Percentiles rank a stretch among this genome's conserved stretches.
phyloP scores from a whole-genome alignment of 441 rosid genomes.

The Hura crepitans region DNA sequence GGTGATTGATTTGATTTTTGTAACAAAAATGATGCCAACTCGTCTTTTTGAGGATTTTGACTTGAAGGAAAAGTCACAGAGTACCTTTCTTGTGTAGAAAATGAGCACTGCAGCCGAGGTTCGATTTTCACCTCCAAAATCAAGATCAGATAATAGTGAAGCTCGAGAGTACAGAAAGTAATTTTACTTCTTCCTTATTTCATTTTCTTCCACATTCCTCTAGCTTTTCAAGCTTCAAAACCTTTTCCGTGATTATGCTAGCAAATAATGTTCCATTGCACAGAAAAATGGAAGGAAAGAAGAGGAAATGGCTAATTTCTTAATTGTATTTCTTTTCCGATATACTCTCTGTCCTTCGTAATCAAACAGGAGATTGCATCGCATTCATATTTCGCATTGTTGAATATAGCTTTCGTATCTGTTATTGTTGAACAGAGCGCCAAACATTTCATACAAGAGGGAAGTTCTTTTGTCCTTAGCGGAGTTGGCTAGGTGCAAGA shows the following conservation, averaged over 20 bases:
- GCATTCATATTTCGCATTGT: not conserved
- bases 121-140: slow-evolving; percentile 18
- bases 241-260: slow-evolving; percentile 11
- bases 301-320: not conserved
- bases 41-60: slow-evolving; percentile 3
- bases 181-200: not conserved
- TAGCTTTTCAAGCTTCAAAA: slow-evolving; percentile 7
- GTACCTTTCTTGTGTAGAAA: slow-evolving; percentile 3
- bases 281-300: slow-evolving; percentile 12
- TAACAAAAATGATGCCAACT: not conserved
- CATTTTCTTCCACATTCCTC: not conserved
- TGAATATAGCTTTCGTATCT: slow-evolving; percentile 4
- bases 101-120: slow-evolving; percentile 27
- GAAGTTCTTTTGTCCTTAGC: slow-evolving; percentile 31
- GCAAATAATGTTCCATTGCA: slow-evolving; percentile 16
- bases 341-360: not conserved
- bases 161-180: slow-evolving; percentile 25
- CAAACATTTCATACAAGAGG: slow-evolving; percentile 26
- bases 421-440: slow-evolving; percentile 21
- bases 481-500: slow-evolving; percentile 30
- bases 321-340: not conserved
- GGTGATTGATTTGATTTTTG: not conserved
- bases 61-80: slow-evolving; percentile 5
- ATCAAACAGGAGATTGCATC: not conserved
- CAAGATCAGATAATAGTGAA: slow-evolving; percentile 20